Base-by-base conservation (phyloP, 2,329 filamentous ascomycete genomes). In the Phoma sp. region DNA sequence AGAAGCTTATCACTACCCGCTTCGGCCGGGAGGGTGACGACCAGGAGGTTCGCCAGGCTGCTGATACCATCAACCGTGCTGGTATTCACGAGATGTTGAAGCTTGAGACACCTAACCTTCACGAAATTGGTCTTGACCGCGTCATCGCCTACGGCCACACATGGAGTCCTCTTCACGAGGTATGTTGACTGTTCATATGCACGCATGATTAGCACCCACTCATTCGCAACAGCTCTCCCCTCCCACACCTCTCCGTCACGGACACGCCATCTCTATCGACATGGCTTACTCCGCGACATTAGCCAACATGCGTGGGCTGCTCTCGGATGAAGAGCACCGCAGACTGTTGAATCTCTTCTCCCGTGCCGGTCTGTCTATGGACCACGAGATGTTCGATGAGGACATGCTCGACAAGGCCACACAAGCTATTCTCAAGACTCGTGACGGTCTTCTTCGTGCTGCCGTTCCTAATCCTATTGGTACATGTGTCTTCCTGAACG, bases 91-190 rank as follows among this genome's bases (percentile, higher is more conserved):
- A 90, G 77, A 90, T 91, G 88, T 70, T 90, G 61, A 87, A 87
- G 77, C 80, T 90, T 1, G 88, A 91, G 77, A 87, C 87, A 1
- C 88, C 88, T 1, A 91, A 90, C 64, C 76, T 91, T 7, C 88
- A 90, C 66, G 88, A 91, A 77, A 87, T 90, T 48, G 87, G 86
- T 49, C 79, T 91, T 7, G 87, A 90, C 71, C 78, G 88, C 61
- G 86, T 91, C 14, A 90, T 91, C 70, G 88, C 87, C 1, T 91
- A 89, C 62, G 88, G 88, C 0, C 87, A 91, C 69, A 90, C 87
- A 6, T 90, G 88, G 87, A 90, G 87, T 4, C 88, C 87, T 17
- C 79, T 90, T 5, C 87, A 90, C 67, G 88, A 71, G 58, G 68
- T 71, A 60, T 56, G 63, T 32, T 12, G 17, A 5, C 4, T 18